phyloP scores from a whole-genome alignment of 1,284 basidiomycete genomes.

The Dichomitus squalens region DNA sequence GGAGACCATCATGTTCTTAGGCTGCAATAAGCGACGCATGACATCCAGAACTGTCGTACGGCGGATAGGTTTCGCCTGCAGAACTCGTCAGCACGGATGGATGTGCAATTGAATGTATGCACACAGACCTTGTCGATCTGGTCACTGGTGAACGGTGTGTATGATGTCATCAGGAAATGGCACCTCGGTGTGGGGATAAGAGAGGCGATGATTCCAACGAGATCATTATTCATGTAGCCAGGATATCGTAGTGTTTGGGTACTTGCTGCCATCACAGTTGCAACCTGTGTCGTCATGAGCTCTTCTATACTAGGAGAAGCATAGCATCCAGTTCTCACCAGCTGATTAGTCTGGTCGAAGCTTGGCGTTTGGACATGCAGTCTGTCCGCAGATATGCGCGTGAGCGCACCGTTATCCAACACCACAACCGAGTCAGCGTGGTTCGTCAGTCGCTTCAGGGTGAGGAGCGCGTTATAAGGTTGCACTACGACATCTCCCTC shows the following conservation, averaged over 20 bases:
- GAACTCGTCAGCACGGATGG: neutral
- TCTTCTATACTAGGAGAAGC: neutral
- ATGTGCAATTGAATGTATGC: neutral
- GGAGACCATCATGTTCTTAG: conserved; percentile 99
- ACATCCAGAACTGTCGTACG: conserved; percentile 97
- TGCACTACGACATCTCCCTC: conserved; percentile 96
- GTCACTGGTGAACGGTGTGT: conserved; percentile 98
- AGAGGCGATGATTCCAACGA: conserved; percentile 96
- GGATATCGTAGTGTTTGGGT: conserved; percentile 98
- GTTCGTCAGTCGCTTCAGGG: conserved; percentile 92
- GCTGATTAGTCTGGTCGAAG: conserved; percentile 94
- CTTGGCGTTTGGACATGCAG: conserved; percentile 90
- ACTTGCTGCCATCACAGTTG: conserved; percentile 96
- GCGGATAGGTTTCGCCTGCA: conserved; percentile 60
- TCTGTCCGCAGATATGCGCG: conserved; percentile 90
- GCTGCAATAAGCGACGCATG: conserved; percentile 96
- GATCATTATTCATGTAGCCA: conserved; percentile 99
- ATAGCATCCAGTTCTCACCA: conserved; percentile 51
- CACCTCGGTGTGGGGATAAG: conserved; percentile 98
- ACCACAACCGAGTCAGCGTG: conserved; percentile 98
- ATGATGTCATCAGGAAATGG: conserved; percentile 99
- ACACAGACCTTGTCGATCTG: conserved; percentile 83
- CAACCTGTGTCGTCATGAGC: conserved; percentile 58
- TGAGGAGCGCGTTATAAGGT: conserved; percentile 97
- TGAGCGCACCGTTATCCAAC: conserved; percentile 93